Base-by-base conservation (phyloP, 75 land plant species). In the Selaginella tamariscina region DNA sequence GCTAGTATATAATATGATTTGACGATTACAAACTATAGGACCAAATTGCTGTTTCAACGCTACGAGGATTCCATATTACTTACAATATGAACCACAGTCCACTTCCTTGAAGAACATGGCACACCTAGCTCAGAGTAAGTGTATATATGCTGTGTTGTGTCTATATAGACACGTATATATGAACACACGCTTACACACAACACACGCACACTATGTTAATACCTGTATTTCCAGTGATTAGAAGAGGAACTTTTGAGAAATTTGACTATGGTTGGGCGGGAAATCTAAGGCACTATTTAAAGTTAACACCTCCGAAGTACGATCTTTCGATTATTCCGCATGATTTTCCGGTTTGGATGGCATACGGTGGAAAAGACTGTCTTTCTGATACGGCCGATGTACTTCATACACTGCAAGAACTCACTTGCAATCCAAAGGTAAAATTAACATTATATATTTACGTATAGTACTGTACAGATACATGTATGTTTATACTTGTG, bases 81-180 rank as follows among this genome's bases (percentile, higher is more conserved):
- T 93, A 13, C 56, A 82, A 56, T 84, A 78, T 69, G 95, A 89
- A 70, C 98, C 98, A 66, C 98, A 93, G 67, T 85, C 98, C 31
- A 85, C 98, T 57, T 94, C 98, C 0, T 55, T 83, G 29, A 94
- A 90, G 60, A 94, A 94, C 65, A 24, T 94, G 54, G 77, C 54
- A 11, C 98, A 94, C 73, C 86, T 89, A 33, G 96, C 93, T 65
- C 98, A 94, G 69, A 92, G 96, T 91, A 85, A 56, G 82, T 65
- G 31, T n/a, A n/a, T n/a, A n/a, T n/a, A n/a, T n/a, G n/a, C n/a
- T n/a, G n/a, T n/a, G n/a, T n/a, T n/a, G n/a, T n/a, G n/a, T n/a
- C n/a, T n/a, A n/a, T n/a, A n/a, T n/a, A n/a, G n/a, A n/a, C n/a
- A n/a, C n/a, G n/a, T n/a, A n/a, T n/a, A n/a, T n/a, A n/a, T n/a